Base-by-base conservation (phyloP, 805 yeast genomes). In the Teunomyces funiuensis region DNA sequence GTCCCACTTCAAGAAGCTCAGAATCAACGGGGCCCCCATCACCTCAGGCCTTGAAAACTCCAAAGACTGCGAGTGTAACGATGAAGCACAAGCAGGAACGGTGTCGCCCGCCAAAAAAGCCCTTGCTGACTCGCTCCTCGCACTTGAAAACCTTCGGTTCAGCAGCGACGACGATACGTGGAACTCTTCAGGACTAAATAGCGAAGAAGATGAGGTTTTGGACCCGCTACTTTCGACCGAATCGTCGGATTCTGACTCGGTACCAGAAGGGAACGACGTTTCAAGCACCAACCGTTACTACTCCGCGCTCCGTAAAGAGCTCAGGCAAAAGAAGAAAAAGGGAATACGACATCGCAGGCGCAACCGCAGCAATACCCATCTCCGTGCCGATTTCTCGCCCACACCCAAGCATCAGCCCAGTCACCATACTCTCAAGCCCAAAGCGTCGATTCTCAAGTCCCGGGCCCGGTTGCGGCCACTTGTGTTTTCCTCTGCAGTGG, bases 351-450 rank as follows among this genome's bases (percentile, higher is more conserved):
- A 22, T 6, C 25, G 25, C 9, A 9, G 25, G 9, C 25, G 25
- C 25, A 7, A 22, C 22, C 22, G 22, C 25, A 22, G 11, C 25
- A 4, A 4, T 11, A 22, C 7, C 25, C 19, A 19, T 3, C 8
- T 10, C 8, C 19, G 19, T n/a, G 19, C 43, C n/a, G 55, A 43
- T 5, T 17, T 28, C 9, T 60, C 69, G 6, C 72, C 72, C 1
- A 60, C 65, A 0, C 73, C 69, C 1, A 69, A 68, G 39, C 72
- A 67, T 43, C 59, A 61, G 41, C 76, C 76, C 4, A 65, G 68
- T 20, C 76, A 70, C 49, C 69, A 65, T 37, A 61, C 55, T 2
- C 51, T 70, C 27, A 62, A 66, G 48, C 76, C 76, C 1, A 65
- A 66, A 47, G 53, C 61, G 28, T 65, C 71, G n/a, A 70, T 70